Percentiles rank a stretch among this genome's conserved stretches.
These are phyloP conservation scores for Elsinoe necatrix DNA, from an alignment of 2,329 filamentous ascomycete genomes.

Conservation along the genomic window DNA sequence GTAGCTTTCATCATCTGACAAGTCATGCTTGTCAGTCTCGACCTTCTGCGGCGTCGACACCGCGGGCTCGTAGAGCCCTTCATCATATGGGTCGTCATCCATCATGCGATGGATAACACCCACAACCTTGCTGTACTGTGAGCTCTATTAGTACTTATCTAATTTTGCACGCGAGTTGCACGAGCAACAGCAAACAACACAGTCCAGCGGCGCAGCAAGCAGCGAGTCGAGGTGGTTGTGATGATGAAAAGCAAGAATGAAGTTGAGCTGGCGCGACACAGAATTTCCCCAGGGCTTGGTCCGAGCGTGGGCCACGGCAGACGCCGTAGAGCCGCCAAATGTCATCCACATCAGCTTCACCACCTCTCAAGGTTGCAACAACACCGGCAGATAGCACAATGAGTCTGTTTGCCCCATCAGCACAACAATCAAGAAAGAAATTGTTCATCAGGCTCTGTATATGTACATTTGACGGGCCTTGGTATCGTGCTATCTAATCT, in stretches of 20 bases:
- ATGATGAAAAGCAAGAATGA: not conserved
- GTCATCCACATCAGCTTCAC: not conserved
- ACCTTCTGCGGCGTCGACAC: not conserved
- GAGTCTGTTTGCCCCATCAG: too few relatives aligned
- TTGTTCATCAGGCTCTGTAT: not conserved
- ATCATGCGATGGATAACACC: slow-evolving; percentile 5
- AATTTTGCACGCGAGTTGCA: not conserved
- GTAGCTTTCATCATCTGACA: slow-evolving; percentile 4
- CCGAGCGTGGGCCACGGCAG: not conserved
- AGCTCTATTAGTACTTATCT: slow-evolving; percentile 4
- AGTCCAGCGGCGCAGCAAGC: not conserved
- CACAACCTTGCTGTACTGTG: not conserved
- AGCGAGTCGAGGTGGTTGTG: not conserved
- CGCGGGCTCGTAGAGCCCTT: slow-evolving; percentile 7
- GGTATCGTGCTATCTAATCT: slow-evolving; percentile 3
- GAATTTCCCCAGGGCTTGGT: not conserved
- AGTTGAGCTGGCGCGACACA: not conserved
- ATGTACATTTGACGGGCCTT: not conserved
- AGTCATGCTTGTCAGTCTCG: not conserved
- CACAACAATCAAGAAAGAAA: not conserved
- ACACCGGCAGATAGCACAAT: too few relatives aligned
- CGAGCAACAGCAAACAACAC: not conserved
- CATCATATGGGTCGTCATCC: slow-evolving; percentile 12
- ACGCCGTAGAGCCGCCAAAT: not conserved
- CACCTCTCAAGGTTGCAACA: too few relatives aligned